These are phyloP conservation scores for Prunus mume DNA, from an alignment of 306 rosid species.

Conservation along the genomic window DNA sequence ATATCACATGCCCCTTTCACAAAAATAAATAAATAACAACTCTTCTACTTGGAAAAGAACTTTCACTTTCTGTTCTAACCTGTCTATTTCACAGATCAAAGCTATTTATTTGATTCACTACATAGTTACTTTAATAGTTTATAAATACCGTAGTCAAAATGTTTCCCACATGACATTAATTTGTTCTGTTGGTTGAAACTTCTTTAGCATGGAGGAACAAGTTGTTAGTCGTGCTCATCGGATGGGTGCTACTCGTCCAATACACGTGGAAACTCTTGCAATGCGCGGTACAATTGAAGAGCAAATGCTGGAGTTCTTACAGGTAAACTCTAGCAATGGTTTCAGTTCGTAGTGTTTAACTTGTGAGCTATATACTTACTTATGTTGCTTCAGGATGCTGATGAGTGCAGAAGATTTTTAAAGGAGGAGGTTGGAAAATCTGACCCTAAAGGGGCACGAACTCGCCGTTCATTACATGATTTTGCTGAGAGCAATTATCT, in stretches of 20 bases:
- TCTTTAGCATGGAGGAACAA: constrained; percentile 91
- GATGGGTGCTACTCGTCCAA: constrained; percentile 97
- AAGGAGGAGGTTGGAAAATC: constrained; percentile 47
- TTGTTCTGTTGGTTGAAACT: constrained; percentile 18
- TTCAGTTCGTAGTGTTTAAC: not conserved
- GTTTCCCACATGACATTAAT: not conserved
- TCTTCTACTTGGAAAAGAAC: not conserved
- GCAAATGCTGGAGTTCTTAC: constrained; percentile 80
- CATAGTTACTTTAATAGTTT: not conserved
- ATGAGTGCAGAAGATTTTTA: constrained; percentile 51
- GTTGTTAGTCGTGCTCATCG: constrained; percentile 99
- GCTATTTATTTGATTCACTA: not conserved
- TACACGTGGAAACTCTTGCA: constrained; percentile 87
- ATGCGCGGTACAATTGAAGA: constrained; percentile 96
- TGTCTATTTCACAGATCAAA: not conserved
- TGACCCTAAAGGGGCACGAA: constrained; percentile 61
- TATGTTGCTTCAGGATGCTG: constrained; percentile 60
- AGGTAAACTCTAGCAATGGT: constrained; percentile 38
- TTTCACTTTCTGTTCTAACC: not conserved
- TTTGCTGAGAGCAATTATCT: constrained; percentile 86
- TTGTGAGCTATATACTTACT: constrained; percentile 12
- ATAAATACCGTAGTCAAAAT: not conserved
- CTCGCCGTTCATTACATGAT: constrained; percentile 75
- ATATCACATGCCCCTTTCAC: not conserved
- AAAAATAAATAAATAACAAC: not conserved